Percentiles rank a stretch among this genome's conserved stretches.
Conservation (phyloP, 1,139 yeast genomes). For the Suhomyces choctaworum region DNA sequence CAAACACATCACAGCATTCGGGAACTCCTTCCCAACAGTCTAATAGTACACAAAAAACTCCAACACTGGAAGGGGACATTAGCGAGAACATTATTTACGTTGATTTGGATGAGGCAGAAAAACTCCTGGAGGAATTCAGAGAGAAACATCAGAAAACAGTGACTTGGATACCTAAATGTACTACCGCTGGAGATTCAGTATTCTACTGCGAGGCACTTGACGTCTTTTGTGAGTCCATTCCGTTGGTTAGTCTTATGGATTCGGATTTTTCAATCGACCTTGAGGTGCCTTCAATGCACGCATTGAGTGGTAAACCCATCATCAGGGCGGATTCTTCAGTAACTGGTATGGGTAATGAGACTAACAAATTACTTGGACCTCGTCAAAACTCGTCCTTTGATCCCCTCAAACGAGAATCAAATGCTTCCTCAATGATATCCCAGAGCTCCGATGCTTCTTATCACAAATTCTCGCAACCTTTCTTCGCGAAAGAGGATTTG, state of each 20-base stretch:
- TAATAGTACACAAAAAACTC: conserved; percentile 10
- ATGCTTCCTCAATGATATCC: conserved; percentile 34
- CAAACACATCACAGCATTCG: conserved; percentile 7
- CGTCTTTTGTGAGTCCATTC: conserved; percentile 57
- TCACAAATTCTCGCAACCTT: conserved; percentile 46
- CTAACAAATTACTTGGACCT: conserved; percentile 6
- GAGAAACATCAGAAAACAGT: conserved; percentile 29
- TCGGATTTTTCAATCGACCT: conserved; percentile 23
- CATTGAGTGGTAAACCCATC: conserved; percentile 27
- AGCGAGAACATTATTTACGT: conserved; percentile 18
- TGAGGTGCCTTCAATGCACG: conserved; percentile 31
- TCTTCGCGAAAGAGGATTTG: conserved; percentile 41
- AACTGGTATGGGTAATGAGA: conserved; percentile 1
- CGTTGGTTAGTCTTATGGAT: conserved; percentile 35
- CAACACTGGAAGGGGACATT: conserved; percentile 14
- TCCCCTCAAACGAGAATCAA: conserved; percentile 42
- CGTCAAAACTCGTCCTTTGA: conserved; percentile 24
- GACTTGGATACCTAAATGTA: conserved; percentile 57
- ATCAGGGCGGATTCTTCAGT: conserved; percentile 14
- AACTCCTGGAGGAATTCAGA: conserved; percentile 33
- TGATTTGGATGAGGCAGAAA: conserved; percentile 42
- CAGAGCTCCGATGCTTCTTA: conserved; percentile 29
- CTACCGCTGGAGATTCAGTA: conserved; percentile 55
- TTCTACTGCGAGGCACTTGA: conserved; percentile 62
- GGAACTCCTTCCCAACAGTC: conserved; percentile 7